A percentile compares a stretch with the other conserved stretches of the same genome.
Evolutionary conservation across 257 asterid genomes (phyloP).

Genomic region (Apocynum venetum): DNA sequence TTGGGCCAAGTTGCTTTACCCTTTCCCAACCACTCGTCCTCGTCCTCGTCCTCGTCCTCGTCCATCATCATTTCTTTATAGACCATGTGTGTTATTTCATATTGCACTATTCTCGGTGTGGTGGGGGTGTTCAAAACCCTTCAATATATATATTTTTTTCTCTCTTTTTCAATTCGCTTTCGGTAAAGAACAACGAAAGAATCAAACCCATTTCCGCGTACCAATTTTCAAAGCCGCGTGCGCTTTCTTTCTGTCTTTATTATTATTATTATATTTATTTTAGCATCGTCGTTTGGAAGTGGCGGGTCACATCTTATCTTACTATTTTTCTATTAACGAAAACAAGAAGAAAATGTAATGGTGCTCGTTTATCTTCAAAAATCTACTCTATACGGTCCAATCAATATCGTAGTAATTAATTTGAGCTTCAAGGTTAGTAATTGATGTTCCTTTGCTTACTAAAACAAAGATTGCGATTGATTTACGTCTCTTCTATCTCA

Average conservation of each 20-base stretch:
- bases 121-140: not conserved
- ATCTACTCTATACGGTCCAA: no score
- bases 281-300: not conserved
- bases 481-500: no score
- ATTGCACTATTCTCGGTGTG: not conserved
- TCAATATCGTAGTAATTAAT: no score
- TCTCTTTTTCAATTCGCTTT: not conserved
- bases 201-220: constrained; percentile 19
- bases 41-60: not conserved
- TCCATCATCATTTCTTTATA: not conserved
- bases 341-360: not conserved
- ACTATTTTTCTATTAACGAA: no score
- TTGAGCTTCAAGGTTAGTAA: no score
- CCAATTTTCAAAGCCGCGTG: constrained; percentile 30
- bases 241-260: not conserved
- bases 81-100: constrained; percentile 1
- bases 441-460: no score
- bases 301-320: not conserved
- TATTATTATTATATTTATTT: not conserved
- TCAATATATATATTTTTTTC: no score
- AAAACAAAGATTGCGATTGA: no score
- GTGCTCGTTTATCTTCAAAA: not conserved
- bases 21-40: not conserved
- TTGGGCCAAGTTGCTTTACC: not conserved
- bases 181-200: not conserved